Percentiles rank a stretch among this genome's conserved stretches.
Conservation (phyloP, 495 filamentous ascomycete species). For the Lasiosphaeris hirsuta region DNA sequence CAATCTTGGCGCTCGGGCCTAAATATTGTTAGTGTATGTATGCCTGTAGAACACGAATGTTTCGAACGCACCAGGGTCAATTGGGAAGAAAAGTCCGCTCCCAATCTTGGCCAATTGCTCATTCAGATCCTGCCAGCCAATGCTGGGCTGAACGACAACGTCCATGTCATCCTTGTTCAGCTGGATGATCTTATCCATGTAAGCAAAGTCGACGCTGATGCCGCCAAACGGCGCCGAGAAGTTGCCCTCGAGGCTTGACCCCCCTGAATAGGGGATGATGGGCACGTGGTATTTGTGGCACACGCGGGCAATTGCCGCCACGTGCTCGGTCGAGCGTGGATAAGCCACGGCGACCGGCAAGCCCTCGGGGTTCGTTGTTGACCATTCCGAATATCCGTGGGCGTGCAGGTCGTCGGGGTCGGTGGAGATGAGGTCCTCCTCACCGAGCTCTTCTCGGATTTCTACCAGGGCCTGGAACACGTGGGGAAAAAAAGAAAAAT, state of each 20-base stretch:
- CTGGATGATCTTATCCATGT: slow-evolving; percentile 77
- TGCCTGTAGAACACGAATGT: neutral
- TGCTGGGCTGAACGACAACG: slow-evolving; percentile 82
- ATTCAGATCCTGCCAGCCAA: slow-evolving; percentile 90
- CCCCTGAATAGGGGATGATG: slow-evolving; percentile 84
- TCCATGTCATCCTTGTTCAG: slow-evolving; percentile 89
- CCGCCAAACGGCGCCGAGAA: slow-evolving; percentile 84
- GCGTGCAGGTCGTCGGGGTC: slow-evolving; percentile 76
- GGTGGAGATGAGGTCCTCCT: slow-evolving; percentile 67
- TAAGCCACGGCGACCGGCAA: slow-evolving; percentile 80
- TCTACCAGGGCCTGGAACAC: slow-evolving; percentile 34
- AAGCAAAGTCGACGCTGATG: slow-evolving; percentile 82
- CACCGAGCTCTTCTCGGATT: slow-evolving; percentile 61
- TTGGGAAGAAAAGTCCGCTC: slow-evolving; percentile 82
- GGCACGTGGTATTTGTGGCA: slow-evolving; percentile 82
- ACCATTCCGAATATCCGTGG: slow-evolving; percentile 92
- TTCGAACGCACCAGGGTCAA: slow-evolving; percentile 63
- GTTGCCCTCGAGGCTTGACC: slow-evolving; percentile 83
- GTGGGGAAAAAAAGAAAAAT: neutral
- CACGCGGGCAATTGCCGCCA: slow-evolving; percentile 72
- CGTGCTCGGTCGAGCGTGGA: slow-evolving; percentile 74
- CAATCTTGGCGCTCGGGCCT: slow-evolving; percentile 62
- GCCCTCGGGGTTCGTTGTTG: slow-evolving; percentile 71
- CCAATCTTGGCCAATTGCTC: slow-evolving; percentile 64
- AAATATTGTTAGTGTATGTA: slow-evolving; percentile 17